Evolutionary conservation across 495 filamentous ascomycete genomes (phyloP).

Genomic region (Penicillium pulvis): DNA sequence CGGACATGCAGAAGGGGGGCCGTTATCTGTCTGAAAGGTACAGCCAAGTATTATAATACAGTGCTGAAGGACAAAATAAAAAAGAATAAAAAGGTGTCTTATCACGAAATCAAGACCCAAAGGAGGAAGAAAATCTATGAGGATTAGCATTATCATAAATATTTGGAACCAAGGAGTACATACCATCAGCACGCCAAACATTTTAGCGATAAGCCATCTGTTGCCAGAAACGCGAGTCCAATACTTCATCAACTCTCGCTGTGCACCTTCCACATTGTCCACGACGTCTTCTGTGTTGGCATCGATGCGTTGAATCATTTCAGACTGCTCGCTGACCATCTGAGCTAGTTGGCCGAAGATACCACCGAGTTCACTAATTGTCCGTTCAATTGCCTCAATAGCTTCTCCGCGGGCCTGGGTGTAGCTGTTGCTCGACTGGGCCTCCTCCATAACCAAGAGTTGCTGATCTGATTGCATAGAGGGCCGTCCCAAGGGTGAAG

Average conservation of each 20-base stretch:
- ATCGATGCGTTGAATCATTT: conserved; percentile 91
- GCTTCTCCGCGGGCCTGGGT: conserved; percentile 93
- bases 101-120: conserved; percentile 61
- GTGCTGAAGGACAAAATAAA: conserved; percentile 19
- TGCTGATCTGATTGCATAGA: conserved; percentile 78
- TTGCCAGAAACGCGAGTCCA: conserved; percentile 93
- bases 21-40: conserved; percentile 12
- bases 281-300: conserved; percentile 96
- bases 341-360: conserved; percentile 96
- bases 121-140: conserved; percentile 59
- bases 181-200: conserved; percentile 90
- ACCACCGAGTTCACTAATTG: conserved; percentile 89
- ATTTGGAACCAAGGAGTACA: conserved; percentile 17
- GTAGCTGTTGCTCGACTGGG: conserved; percentile 79
- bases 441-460: conserved; percentile 92
- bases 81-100: conserved; percentile 24
- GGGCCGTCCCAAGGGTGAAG: conserved; percentile 51
- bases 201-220: conserved; percentile 96
- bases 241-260: conserved; percentile 91
- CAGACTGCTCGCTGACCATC: conserved; percentile 96
- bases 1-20: conserved; percentile 22
- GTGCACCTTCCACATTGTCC: conserved; percentile 94
- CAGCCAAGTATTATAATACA: conserved; percentile 43
- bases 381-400: conserved; percentile 94
- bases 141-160: conserved; percentile 19